Conservation (phyloP, 2,329 filamentous ascomycete genomes). For the Trichoderma sp. region DNA sequence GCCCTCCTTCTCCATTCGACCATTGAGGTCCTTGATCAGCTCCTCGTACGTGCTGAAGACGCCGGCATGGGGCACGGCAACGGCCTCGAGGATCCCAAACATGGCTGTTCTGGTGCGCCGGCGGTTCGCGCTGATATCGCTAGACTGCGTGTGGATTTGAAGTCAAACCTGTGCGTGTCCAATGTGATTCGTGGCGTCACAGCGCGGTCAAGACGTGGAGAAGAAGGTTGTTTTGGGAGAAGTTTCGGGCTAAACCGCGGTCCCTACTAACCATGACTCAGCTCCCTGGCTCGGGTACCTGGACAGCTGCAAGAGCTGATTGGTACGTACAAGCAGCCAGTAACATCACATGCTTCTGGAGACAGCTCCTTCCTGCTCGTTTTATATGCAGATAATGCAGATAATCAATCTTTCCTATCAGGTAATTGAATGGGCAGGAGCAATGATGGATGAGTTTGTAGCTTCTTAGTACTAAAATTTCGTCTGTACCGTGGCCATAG, state of each 20-base stretch:
- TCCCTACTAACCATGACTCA: constrained; percentile 14
- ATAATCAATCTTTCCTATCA: background rate
- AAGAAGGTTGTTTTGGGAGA: constrained; percentile 19
- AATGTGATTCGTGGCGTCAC: constrained; percentile 20
- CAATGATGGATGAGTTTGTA: background rate
- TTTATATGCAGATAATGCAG: background rate
- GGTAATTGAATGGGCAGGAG: background rate
- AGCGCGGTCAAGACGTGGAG: constrained; percentile 19
- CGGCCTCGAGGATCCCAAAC: constrained; percentile 45
- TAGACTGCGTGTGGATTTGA: constrained; percentile 25
- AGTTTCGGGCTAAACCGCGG: constrained; percentile 26
- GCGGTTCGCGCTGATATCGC: constrained; percentile 15
- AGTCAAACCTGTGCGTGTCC: constrained; percentile 23
- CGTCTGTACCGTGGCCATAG: background rate
- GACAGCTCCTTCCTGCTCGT: background rate
- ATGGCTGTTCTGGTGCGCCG: constrained; percentile 23
- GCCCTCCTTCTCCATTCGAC: constrained; percentile 44
- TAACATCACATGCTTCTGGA: background rate
- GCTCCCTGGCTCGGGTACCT: background rate
- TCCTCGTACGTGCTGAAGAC: constrained; percentile 43
- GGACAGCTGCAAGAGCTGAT: background rate
- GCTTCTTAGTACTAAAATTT: background rate
- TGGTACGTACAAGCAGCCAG: constrained; percentile 2
- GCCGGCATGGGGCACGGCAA: constrained; percentile 37
- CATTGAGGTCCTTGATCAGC: constrained; percentile 41